These are phyloP conservation scores for Saccharomyces hybrid DNA, from an alignment of 1,139 yeast genomes.

Conservation along the genomic window DNA sequence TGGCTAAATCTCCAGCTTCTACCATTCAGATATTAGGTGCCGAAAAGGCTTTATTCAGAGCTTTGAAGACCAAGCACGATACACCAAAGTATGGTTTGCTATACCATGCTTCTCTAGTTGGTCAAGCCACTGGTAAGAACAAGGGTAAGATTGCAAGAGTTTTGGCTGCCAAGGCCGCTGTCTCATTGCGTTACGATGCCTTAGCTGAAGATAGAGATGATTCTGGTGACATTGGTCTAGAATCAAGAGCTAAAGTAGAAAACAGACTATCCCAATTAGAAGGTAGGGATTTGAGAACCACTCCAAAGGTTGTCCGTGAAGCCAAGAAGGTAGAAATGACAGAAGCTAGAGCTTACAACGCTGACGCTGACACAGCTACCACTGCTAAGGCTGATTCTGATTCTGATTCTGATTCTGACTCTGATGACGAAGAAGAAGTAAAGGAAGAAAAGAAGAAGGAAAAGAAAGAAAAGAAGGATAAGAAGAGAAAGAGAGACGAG, in stretches of 20 bases:
- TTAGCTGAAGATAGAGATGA: slow-evolving; percentile 95
- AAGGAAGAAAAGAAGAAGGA: slow-evolving; percentile 5
- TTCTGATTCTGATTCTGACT: slow-evolving; percentile 36
- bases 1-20: slow-evolving; percentile 98
- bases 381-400: slow-evolving; percentile 40
- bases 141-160: slow-evolving; percentile 99
- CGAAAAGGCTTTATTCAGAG: slow-evolving; percentile 97
- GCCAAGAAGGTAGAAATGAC: slow-evolving; percentile 76
- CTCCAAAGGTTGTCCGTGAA: slow-evolving; percentile 66
- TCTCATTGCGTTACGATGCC: slow-evolving; percentile 92
- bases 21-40: slow-evolving; percentile 98
- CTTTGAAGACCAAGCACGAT: slow-evolving; percentile 94
- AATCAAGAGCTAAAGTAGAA: slow-evolving; percentile 89
- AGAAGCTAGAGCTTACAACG: slow-evolving; percentile 83
- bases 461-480: slow-evolving; percentile 30
- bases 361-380: slow-evolving; percentile 64
- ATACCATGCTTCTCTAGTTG: slow-evolving; percentile 94
- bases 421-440: slow-evolving; percentile 34
- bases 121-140: slow-evolving; percentile 95
- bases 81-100: slow-evolving; percentile 97
- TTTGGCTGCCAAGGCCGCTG: slow-evolving; percentile 96
- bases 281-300: slow-evolving; percentile 86
- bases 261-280: slow-evolving; percentile 89
- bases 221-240: slow-evolving; percentile 86
- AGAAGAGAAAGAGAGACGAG: slow-evolving; percentile 34